Evolutionary conservation across 192 early-diverging fungal genomes (phyloP).

Genomic region (Backusella australiensis): DNA sequence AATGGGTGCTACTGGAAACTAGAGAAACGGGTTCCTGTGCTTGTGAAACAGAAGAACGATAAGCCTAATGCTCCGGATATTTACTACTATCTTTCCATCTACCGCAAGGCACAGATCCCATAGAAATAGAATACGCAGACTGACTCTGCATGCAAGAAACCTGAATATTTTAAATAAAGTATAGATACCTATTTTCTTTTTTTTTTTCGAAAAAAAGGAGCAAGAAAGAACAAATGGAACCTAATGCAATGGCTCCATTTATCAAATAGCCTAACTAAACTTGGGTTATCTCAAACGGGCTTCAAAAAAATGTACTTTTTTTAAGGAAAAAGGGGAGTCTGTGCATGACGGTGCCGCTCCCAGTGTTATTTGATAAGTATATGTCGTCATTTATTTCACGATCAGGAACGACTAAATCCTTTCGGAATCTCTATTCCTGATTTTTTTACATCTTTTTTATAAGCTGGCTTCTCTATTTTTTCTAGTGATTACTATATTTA

Average conservation of each 20-base stretch:
- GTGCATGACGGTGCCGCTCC: neutral
- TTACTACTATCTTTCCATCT: slow-evolving; percentile 6
- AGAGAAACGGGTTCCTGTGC: neutral
- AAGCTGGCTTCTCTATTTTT: no score
- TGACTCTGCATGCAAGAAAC: neutral
- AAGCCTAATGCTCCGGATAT: slow-evolving; percentile 11
- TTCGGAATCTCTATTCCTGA: no score
- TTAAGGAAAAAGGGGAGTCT: neutral
- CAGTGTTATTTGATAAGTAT: no score
- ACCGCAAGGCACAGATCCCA: neutral
- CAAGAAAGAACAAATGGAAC: neutral
- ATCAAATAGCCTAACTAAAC: neutral
- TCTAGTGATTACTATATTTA: no score
- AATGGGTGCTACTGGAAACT: neutral
- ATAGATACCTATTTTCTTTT: neutral
- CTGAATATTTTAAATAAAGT: neutral
- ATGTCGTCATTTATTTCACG: no score
- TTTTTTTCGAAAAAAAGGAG: neutral
- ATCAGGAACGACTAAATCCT: no score
- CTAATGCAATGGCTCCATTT: neutral
- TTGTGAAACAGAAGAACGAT: slow-evolving; percentile 10
- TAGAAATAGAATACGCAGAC: neutral
- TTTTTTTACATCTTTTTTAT: no score
- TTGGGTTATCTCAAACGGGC: neutral
- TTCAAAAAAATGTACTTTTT: neutral